Evolutionary conservation across 257 asterid genomes (phyloP).

Genomic region (Forsythia viridissima): DNA sequence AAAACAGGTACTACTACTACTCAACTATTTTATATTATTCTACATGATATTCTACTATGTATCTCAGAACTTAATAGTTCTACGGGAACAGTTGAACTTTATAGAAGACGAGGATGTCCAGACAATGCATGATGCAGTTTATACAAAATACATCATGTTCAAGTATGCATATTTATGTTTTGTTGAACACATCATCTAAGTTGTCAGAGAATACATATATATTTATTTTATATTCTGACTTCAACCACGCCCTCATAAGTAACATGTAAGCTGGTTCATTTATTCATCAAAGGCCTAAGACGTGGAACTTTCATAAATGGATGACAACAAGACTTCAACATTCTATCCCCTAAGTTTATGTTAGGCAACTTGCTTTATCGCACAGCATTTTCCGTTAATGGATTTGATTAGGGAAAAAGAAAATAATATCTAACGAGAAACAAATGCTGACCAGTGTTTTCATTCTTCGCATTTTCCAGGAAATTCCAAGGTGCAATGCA

Average conservation of each 20-base stretch:
- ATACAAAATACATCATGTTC: slow-evolving; percentile 76
- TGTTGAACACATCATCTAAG: not conserved
- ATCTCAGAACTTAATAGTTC: slow-evolving; percentile 55
- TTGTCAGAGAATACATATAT: not conserved
- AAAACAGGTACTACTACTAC: slow-evolving; percentile 54
- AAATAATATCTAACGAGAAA: not conserved
- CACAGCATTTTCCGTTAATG: not conserved
- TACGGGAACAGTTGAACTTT: slow-evolving; percentile 70
- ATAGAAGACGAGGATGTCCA: slow-evolving; percentile 67
- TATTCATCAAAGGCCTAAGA: not conserved
- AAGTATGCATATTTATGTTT: slow-evolving; percentile 45
- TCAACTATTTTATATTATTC: slow-evolving; percentile 57
- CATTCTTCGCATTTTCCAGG: slow-evolving; percentile 37
- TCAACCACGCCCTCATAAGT: not conserved
- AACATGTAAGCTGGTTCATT: not conserved
- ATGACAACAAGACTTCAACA: not conserved
- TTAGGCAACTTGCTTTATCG: not conserved
- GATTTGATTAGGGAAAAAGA: not conserved
- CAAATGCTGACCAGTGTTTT: slow-evolving; percentile 1
- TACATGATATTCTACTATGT: slow-evolving; percentile 65
- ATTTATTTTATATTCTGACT: not conserved
- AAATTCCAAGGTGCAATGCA: slow-evolving; percentile 89
- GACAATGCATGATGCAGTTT: slow-evolving; percentile 72
- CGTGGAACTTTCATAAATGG: not conserved
- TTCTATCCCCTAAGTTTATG: not conserved